Conservation (phyloP, 2,329 filamentous ascomycete species). For the Alternaria ventricosa region DNA sequence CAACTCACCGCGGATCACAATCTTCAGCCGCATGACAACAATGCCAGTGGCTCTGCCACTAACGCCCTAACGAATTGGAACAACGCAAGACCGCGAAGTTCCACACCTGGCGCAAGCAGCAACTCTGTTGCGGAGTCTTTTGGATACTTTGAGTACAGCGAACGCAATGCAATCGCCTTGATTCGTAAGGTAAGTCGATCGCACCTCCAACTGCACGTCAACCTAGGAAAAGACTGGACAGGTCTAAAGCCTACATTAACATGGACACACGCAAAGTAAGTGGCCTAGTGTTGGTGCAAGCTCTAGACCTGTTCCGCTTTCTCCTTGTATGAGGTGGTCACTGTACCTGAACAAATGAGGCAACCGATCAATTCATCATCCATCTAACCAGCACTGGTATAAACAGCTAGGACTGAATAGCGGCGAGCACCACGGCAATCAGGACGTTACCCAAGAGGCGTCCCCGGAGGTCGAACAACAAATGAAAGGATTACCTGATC, state of each 20-base stretch:
- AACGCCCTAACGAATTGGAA: not conserved
- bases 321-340: not conserved
- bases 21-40: not conserved
- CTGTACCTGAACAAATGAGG: not conserved
- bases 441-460: not conserved
- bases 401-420: not conserved
- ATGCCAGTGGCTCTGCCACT: not conserved
- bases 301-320: not conserved
- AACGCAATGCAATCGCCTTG: not conserved
- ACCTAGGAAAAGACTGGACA: not conserved
- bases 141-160: not conserved
- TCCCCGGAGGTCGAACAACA: not conserved
- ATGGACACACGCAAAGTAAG: not conserved
- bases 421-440: not conserved
- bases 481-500: not conserved
- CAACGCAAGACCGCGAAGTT: not conserved
- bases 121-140: not conserved
- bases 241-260: not conserved
- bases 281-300: not conserved
- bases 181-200: not conserved
- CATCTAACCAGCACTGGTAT: not conserved
- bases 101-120: not conserved
- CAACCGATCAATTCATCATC: not conserved
- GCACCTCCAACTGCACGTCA: not conserved
- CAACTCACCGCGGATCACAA: not conserved